Base-by-base conservation (phyloP, 139 green algal genomes). In the Coelastrella sp. region DNA sequence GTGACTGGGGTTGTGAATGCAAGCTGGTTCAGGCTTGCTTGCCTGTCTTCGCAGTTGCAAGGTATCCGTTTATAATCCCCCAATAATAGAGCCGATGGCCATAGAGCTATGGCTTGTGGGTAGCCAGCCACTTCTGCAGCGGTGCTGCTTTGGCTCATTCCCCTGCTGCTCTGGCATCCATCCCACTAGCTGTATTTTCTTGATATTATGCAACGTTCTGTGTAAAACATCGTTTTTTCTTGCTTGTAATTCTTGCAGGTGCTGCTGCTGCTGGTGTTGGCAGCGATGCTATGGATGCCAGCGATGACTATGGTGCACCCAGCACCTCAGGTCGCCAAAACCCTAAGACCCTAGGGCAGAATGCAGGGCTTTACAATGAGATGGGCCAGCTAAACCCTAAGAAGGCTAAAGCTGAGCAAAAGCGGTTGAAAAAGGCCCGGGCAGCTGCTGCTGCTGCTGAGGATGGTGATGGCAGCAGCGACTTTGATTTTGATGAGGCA, bases 331-430 rank as follows among this genome's bases (percentile, higher is more conserved):
- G 87, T 81, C 71, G 71, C 88, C 68, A 64, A 22, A 84, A 86
- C 81, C 84, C 84, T 73, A 68, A 73, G 16, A 4, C 22, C 13
- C 23, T 59, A 19, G 79, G 59, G 23, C 86, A 56, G 77, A 83
- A 61, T 13, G 77, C 23, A 66, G 74, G 92, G 79, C 93, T 99
- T 76, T 99, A 98, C 82, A 74, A 17, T 47, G 94, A 97, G 75
- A 91, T 94, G 4, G 97, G 97, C n/a, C 96, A 98, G 92, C 96
- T 95, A 92, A 98, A 99, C 90, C 97, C 97, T 3, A 93, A 96
- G 20, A 90, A 88, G 3, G 96, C 94, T 5, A 91, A 92, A 17
- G 91, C 94, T 10, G 85, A 95, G 80, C 95, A 95, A 74, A 57
- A 80, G 58, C n/a, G 74, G 74, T 78, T 91, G 80, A 92, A 95